A percentile compares a stretch with the other conserved stretches of the same genome.
These are phyloP conservation scores for Leccinum fallax DNA, from an alignment of 1,284 basidiomycete genomes.

Conservation along the genomic window DNA sequence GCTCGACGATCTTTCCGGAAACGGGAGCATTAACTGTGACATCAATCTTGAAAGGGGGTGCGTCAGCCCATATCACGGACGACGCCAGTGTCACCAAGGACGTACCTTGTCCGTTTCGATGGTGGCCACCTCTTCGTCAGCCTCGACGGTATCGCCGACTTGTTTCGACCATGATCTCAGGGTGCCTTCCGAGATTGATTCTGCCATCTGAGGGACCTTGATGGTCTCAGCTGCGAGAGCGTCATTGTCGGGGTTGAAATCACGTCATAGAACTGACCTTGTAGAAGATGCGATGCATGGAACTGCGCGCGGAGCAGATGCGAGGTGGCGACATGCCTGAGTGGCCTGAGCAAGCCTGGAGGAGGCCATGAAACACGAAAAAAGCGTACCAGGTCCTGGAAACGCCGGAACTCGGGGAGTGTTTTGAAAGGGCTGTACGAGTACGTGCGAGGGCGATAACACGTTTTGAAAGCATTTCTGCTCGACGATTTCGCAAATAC, in stretches of 20 bases:
- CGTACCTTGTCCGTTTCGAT: conserved; percentile 98
- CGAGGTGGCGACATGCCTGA: conserved; percentile 46
- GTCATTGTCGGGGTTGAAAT: conserved; percentile 1
- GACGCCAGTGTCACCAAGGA: not conserved
- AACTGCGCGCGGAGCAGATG: conserved; percentile 60
- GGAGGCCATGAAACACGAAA: conserved; percentile 9
- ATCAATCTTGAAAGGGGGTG: conserved; percentile 72
- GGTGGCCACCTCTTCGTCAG: conserved; percentile 95
- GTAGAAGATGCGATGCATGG: conserved; percentile 66
- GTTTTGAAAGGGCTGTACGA: conserved; percentile 49
- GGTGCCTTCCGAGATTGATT: conserved; percentile 98
- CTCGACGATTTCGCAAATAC: not conserved
- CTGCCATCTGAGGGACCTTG: conserved; percentile 99
- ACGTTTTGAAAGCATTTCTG: conserved; percentile 70
- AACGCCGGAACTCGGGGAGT: conserved; percentile 42
- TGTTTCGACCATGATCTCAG: conserved; percentile 96
- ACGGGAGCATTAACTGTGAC: conserved; percentile 95
- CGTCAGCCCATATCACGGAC: conserved; percentile 7
- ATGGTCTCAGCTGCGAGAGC: conserved; percentile 72
- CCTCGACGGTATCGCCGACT: conserved; percentile 88
- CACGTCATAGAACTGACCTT: conserved; percentile 50
- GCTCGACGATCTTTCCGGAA: conserved; percentile 86
- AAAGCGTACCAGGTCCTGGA: conserved; percentile 54
- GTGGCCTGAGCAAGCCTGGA: conserved; percentile 3
- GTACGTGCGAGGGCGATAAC: conserved; percentile 67